Percentiles rank a stretch among this genome's conserved stretches.
Evolutionary conservation across 225 moss, liverwort and hornwort genomes (phyloP).

Genomic region (Takakia lepidozioides): DNA sequence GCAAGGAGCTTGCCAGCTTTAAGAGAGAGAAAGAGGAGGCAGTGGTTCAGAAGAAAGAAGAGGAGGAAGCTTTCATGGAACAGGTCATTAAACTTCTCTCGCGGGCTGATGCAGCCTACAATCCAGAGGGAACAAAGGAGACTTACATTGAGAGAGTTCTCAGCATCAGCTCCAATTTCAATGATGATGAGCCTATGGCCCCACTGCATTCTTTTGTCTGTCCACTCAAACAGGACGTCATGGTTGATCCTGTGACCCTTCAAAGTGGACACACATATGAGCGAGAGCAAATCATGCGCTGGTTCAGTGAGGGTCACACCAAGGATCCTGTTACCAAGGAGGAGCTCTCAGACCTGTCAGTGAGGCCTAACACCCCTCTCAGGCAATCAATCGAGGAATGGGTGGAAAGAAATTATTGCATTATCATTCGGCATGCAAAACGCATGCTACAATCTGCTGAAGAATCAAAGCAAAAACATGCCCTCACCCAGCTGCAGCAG

Average conservation of each 20-base stretch:
- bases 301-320: slow-evolving; percentile 22
- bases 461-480: slow-evolving; percentile 11
- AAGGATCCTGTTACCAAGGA: slow-evolving; percentile 17
- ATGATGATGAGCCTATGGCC: slow-evolving; percentile 5
- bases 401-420: slow-evolving; percentile 24
- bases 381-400: slow-evolving; percentile 34
- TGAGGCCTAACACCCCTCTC: slow-evolving; percentile 17
- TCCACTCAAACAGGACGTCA: slow-evolving; percentile 17
- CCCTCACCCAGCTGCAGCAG: slow-evolving; percentile 9
- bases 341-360: slow-evolving; percentile 9
- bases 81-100: slow-evolving; percentile 34
- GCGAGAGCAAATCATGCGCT: slow-evolving; percentile 11
- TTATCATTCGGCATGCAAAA: slow-evolving; percentile 25
- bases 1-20: slow-evolving; percentile 22
- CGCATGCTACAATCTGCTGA: slow-evolving; percentile 11
- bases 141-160: slow-evolving; percentile 5
- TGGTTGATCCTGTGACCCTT: slow-evolving; percentile 32
- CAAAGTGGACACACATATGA: slow-evolving; percentile 19
- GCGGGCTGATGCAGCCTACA: slow-evolving; percentile 14
- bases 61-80: slow-evolving; percentile 28
- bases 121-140: slow-evolving; percentile 4
- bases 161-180: slow-evolving; percentile 3
- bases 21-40: slow-evolving; percentile 25
- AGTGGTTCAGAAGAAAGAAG: slow-evolving; percentile 15
- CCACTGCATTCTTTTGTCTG: slow-evolving; percentile 20